Evolutionary conservation across 148 eudicot genomes (phyloP).

Genomic region (Fallopia convolvulus): DNA sequence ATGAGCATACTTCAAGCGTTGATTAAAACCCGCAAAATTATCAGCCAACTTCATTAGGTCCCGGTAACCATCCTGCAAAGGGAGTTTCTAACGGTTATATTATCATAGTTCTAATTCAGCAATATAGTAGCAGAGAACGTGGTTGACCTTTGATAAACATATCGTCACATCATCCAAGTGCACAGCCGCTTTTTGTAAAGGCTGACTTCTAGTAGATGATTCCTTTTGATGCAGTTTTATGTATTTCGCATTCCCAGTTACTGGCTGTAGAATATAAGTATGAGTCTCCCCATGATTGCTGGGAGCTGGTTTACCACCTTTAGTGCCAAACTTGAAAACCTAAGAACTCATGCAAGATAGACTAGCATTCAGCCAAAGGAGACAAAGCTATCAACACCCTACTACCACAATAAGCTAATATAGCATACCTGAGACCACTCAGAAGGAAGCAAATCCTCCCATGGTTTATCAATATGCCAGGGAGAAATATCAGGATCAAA

Average conservation of each 20-base stretch:
- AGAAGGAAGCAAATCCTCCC: slow-evolving; percentile 76
- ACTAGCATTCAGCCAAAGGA: not conserved
- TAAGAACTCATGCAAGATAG: slow-evolving; percentile 21
- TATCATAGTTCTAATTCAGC: not conserved
- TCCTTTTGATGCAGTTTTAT: slow-evolving; percentile 49
- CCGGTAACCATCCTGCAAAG: slow-evolving; percentile 70
- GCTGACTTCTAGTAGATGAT: slow-evolving; percentile 43
- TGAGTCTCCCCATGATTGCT: slow-evolving; percentile 34
- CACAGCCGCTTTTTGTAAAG: slow-evolving; percentile 68
- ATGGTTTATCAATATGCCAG: slow-evolving; percentile 68
- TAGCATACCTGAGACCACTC: slow-evolving; percentile 83
- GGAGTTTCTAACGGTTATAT: not conserved
- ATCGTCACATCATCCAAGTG: slow-evolving; percentile 93
- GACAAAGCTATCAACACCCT: not conserved
- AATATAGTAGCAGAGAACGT: slow-evolving; percentile 12
- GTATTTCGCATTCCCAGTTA: slow-evolving; percentile 84
- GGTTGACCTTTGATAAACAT: slow-evolving; percentile 70
- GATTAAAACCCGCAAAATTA: slow-evolving; percentile 88
- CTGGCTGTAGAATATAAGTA: slow-evolving; percentile 82
- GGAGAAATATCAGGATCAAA: slow-evolving; percentile 81
- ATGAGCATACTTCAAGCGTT: slow-evolving; percentile 80
- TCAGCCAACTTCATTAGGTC: slow-evolving; percentile 87
- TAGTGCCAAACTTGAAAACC: slow-evolving; percentile 84
- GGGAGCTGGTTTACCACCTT: slow-evolving; percentile 55
- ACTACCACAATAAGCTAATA: not conserved